phyloP scores from a whole-genome alignment of 768 basidiomycete species.

The Crassisporium funariophilum region DNA sequence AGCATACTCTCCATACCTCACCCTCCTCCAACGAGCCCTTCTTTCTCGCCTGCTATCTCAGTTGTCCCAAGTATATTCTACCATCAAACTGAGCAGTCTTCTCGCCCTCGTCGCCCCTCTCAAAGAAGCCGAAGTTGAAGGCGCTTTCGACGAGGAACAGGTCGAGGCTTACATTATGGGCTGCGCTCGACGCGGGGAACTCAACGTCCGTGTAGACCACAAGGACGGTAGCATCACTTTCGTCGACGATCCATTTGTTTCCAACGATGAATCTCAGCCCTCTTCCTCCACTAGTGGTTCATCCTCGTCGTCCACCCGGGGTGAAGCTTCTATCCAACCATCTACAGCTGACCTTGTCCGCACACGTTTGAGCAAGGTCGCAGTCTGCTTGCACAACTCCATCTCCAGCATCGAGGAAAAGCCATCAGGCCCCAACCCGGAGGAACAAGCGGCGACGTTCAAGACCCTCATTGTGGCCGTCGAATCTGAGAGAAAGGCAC shows the following conservation, averaged over 20 bases:
- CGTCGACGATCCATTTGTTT: slow-evolving; percentile 72
- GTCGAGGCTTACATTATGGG: slow-evolving; percentile 93
- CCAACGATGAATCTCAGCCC: slow-evolving; percentile 36
- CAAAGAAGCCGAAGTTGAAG: slow-evolving; percentile 51
- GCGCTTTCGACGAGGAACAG: slow-evolving; percentile 70
- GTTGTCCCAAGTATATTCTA: slow-evolving; percentile 90
- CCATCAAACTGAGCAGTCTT: slow-evolving; percentile 78
- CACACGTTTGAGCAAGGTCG: slow-evolving; percentile 78
- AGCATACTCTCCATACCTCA: slow-evolving; percentile 78
- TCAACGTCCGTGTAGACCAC: slow-evolving; percentile 87
- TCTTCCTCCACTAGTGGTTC: slow-evolving; percentile 27
- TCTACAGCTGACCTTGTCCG: slow-evolving; percentile 72
- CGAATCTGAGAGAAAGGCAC: slow-evolving; percentile 75
- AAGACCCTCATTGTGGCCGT: slow-evolving; percentile 62
- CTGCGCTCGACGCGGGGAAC: slow-evolving; percentile 84
- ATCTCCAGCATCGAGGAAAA: slow-evolving; percentile 56
- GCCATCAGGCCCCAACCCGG: slow-evolving; percentile 40
- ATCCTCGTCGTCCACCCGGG: slow-evolving; percentile 18
- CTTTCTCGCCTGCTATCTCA: slow-evolving; percentile 90
- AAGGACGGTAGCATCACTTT: slow-evolving; percentile 84
- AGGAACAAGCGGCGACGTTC: slow-evolving; percentile 62
- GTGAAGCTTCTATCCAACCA: slow-evolving; percentile 60
- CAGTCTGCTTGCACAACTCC: slow-evolving; percentile 70
- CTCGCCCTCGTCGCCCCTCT: slow-evolving; percentile 80
- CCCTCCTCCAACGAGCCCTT: slow-evolving; percentile 88